phyloP scores from a whole-genome alignment of 768 basidiomycete genomes.

The Hericium erinaceus region DNA sequence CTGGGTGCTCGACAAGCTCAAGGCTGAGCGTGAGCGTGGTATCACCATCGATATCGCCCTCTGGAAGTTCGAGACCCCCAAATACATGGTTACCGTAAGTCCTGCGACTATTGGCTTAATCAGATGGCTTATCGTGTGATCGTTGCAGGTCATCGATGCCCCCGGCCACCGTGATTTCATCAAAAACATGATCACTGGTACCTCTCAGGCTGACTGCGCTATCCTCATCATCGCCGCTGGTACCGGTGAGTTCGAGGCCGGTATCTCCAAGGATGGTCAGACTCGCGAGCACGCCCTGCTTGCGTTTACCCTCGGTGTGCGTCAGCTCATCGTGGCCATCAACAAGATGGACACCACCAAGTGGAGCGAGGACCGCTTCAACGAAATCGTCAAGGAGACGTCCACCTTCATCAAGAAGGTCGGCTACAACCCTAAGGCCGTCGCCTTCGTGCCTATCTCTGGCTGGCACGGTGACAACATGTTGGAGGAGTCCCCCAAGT shows the following conservation, averaged over 20 bases:
- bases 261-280: conserved; percentile 99
- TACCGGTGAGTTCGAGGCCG: conserved; percentile 99
- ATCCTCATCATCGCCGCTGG: conserved; percentile 99
- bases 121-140: conserved; percentile 5
- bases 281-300: conserved; percentile 99
- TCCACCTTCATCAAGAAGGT: conserved; percentile 99
- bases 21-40: conserved; percentile 99
- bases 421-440: conserved; percentile 98
- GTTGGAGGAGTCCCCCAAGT: conserved; percentile 98
- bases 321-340: conserved; percentile 98
- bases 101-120: conserved; percentile 3
- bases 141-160: conserved; percentile 82
- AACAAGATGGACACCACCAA: conserved; percentile 99
- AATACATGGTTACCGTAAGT: conserved; percentile 83
- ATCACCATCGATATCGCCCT: conserved; percentile 99
- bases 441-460: conserved; percentile 98
- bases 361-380: conserved; percentile 99
- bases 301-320: conserved; percentile 99
- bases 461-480: conserved; percentile 99
- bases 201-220: conserved; percentile 99
- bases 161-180: conserved; percentile 99
- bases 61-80: conserved; percentile 99
- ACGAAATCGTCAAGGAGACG: conserved; percentile 98
- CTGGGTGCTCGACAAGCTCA: conserved; percentile 99
- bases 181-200: conserved; percentile 99